These are phyloP conservation scores for Mycosphaerella sp. DNA, from an alignment of 2,329 filamentous ascomycete species.

Conservation along the genomic window DNA sequence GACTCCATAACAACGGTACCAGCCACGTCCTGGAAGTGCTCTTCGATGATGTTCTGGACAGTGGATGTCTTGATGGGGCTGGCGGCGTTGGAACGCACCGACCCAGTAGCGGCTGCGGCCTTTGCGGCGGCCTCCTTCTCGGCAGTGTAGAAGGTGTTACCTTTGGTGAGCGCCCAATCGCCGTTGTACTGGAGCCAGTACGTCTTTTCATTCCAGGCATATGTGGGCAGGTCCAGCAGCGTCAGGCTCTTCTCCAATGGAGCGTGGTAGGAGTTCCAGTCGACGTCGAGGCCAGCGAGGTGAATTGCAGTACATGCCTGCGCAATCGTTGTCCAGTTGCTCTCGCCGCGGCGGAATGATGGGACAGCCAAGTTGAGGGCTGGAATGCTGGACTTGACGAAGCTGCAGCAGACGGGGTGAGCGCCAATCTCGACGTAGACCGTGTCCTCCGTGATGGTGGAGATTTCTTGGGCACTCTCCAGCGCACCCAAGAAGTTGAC, in stretches of 20 bases:
- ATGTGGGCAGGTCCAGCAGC: slow-evolving; percentile 48
- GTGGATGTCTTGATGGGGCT: slow-evolving; percentile 27
- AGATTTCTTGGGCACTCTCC: slow-evolving; percentile 29
- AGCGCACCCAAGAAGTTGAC: slow-evolving; percentile 35
- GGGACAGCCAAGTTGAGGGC: slow-evolving; percentile 27
- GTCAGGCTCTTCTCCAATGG: slow-evolving; percentile 37
- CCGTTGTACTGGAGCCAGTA: slow-evolving; percentile 36
- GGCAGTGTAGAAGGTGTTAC: slow-evolving; percentile 10
- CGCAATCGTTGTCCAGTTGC: slow-evolving; percentile 46
- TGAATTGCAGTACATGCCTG: slow-evolving; percentile 47
- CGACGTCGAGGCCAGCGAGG: slow-evolving; percentile 47
- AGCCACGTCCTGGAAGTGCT: not conserved
- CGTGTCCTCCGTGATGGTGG: slow-evolving; percentile 33
- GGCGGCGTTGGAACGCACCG: not conserved
- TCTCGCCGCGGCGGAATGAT: slow-evolving; percentile 10
- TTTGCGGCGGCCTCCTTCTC: slow-evolving; percentile 3
- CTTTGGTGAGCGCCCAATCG: slow-evolving; percentile 30
- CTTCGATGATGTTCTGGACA: slow-evolving; percentile 19
- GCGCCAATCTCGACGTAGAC: slow-evolving; percentile 44
- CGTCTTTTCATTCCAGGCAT: slow-evolving; percentile 32
- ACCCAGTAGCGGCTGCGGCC: not conserved
- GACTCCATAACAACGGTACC: slow-evolving; percentile 35
- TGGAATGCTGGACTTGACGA: slow-evolving; percentile 14
- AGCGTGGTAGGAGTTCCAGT: slow-evolving; percentile 55
- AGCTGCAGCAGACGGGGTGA: slow-evolving; percentile 36